Evolutionary conservation across 116 monocot species (phyloP), one percentile per base, ranked within the genome.

Genomic region (Iris pallida): DNA sequence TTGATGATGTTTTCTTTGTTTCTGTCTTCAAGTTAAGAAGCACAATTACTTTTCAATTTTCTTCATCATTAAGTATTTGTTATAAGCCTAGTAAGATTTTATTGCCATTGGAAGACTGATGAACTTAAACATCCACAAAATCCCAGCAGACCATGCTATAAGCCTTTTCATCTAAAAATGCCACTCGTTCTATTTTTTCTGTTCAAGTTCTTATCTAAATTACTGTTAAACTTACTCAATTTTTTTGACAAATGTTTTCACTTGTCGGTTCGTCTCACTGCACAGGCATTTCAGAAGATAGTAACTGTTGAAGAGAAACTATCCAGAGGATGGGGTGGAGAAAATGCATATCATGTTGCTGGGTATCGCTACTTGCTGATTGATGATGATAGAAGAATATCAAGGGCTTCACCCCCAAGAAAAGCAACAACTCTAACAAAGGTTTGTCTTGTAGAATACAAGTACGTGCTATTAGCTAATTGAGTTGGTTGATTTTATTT

Each of bases 261-360:
- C 30, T 30, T 30, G 30, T 30, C 45, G 61, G 40, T 68, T 45
- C 41, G n/a, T 52, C 0, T 19, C 51, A 7, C 45, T 45, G 57
- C 9, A 61, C 88, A 98, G 98, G 88, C 90, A 73, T 82, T 75
- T 44, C 72, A 88, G 44, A 90, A 90, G 83, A 85, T 98, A 72
- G 20, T 79, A 8, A 78, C 64, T 66, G 65, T 98, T 53, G 90
- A 98, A 52, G 81, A 90, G 52, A 93, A 86, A 84, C 75, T 98
- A 56, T 81, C 93, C 8, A 81, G 83, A 77, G 88, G 86, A 65
- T 98, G 93, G 93, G 84, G 93, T 71, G 98, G 98, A 62, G 98
- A 98, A 83, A 98, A 98, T 88, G 78, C 93, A 62, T 90, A 93
- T 80, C 98, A 98, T 88, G 98, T 98, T 12, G 81, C 78, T 61